Evolutionary conservation across 805 yeast genomes (phyloP).

Genomic region (Lachancea cidri): DNA sequence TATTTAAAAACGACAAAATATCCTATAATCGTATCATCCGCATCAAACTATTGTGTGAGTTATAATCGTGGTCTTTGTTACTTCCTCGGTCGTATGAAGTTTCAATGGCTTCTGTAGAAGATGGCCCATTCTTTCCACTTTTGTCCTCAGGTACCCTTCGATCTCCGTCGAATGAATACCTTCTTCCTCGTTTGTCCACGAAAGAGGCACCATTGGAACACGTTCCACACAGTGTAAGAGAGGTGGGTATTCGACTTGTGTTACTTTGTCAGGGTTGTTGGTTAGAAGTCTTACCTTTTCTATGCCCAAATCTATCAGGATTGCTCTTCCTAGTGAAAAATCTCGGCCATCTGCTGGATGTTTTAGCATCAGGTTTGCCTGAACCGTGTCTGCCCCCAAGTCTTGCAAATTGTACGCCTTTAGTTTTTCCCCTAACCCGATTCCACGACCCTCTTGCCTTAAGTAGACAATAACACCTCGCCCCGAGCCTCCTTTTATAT

Average conservation of each 20-base stretch:
- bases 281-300: slow-evolving; percentile 72
- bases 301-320: slow-evolving; percentile 76
- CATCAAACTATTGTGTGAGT: slow-evolving; percentile 7
- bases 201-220: slow-evolving; percentile 94
- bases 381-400: slow-evolving; percentile 97
- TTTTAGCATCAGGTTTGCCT: slow-evolving; percentile 84
- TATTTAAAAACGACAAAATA: not conserved
- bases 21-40: not conserved
- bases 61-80: slow-evolving; percentile 3
- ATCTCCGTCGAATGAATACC: slow-evolving; percentile 85
- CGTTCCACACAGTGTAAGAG: slow-evolving; percentile 75
- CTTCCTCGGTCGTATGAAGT: slow-evolving; percentile 20
- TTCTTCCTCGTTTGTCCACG: slow-evolving; percentile 59
- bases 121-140: slow-evolving; percentile 97
- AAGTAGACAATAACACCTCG: slow-evolving; percentile 93
- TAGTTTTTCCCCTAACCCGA: slow-evolving; percentile 95
- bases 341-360: slow-evolving; percentile 99
- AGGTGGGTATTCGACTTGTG: slow-evolving; percentile 87
- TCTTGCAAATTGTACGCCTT: slow-evolving; percentile 97
- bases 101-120: slow-evolving; percentile 49
- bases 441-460: slow-evolving; percentile 98
- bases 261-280: slow-evolving; percentile 93
- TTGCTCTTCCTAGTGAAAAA: slow-evolving; percentile 90
- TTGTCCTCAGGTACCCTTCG: slow-evolving; percentile 89
- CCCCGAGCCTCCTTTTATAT: slow-evolving; percentile 55